A percentile compares a stretch with the other conserved stretches of the same genome.
Evolutionary conservation across 1,139 yeast species (phyloP).

Genomic region (Hanseniaspora uvarum): DNA sequence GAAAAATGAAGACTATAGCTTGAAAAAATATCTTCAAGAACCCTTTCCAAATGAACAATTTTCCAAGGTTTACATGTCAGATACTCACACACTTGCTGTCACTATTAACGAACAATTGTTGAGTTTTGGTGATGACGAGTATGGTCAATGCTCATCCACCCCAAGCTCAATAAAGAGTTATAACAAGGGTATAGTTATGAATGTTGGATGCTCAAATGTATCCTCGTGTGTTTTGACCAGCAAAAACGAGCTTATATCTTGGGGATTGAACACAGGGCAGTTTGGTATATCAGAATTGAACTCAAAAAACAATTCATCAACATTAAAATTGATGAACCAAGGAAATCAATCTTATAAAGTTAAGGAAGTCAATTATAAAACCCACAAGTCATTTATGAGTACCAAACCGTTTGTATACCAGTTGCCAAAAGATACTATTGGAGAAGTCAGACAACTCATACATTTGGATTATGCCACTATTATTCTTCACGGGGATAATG

Average conservation of each 20-base stretch:
- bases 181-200: slow-evolving; percentile 35
- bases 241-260: slow-evolving; percentile 43
- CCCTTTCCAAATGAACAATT: slow-evolving; percentile 20
- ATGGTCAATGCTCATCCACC: slow-evolving; percentile 54
- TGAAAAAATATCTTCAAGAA: slow-evolving; percentile 19
- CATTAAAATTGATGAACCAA: background rate
- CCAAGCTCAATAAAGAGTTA: slow-evolving; percentile 36
- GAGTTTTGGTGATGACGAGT: slow-evolving; percentile 70
- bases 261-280: slow-evolving; percentile 87
- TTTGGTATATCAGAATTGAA: slow-evolving; percentile 43
- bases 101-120: slow-evolving; percentile 45
- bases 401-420: slow-evolving; percentile 23
- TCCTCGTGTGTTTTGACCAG: slow-evolving; percentile 58
- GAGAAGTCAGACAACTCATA: slow-evolving; percentile 44
- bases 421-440: slow-evolving; percentile 37
- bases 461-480: slow-evolving; percentile 68
- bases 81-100: slow-evolving; percentile 56
- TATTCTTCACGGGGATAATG: slow-evolving; percentile 49
- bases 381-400: slow-evolving; percentile 1
- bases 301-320: slow-evolving; percentile 7
- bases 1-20: background rate
- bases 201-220: slow-evolving; percentile 58
- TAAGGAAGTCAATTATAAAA: slow-evolving; percentile 8
- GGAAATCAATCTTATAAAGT: background rate
- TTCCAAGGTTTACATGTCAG: slow-evolving; percentile 39